Evolutionary conservation across 768 basidiomycete genomes (phyloP), one percentile per base, ranked within the genome.

Genomic region (Jaapia argillacea): DNA sequence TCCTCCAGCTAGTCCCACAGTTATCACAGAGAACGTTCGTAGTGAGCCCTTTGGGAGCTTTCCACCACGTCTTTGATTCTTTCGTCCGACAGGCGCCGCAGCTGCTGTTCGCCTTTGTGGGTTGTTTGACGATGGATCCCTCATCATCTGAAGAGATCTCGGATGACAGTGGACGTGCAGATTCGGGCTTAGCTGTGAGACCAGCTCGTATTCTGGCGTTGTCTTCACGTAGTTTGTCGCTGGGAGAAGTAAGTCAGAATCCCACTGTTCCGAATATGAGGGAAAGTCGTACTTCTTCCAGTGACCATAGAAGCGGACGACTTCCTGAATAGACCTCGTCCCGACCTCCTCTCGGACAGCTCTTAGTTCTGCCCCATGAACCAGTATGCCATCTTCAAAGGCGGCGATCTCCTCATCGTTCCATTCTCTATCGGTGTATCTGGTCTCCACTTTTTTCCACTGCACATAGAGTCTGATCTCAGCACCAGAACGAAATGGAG

Each of bases 1-100:
- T 96, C 52, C 91, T 71, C 84, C 89, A 96, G 50, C 84, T 85
- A 36, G 78, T 74, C 10, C 91, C 91, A 54, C 91, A 96, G 23
- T 61, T 70, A 37, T 93, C 87, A 57, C 91, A 96, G 42, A 94
- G 76, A 28, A 90, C 74, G 46, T 71, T 72, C 28, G 28, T 10
- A 2, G 83, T 83, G n/a, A 93, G 71, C 18, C 84, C 85, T 56
- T 87, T 87, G 2, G 91, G 92, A 12, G 90, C 89, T 58, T 85
- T 87, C 89, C 89, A 96, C 91, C 91, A 96, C 2, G 62, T 65
- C 27, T 70, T 70, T 4, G 85, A 85, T 47, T 89, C 85, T 44
- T 81, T 79, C 5, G 85, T 86, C 40, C 84, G 71, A 59, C 91
- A 96, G 3, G 87, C 86, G 26, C 85, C 89, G 54, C 91, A 96